Evolutionary conservation across 129 eudicot genomes (phyloP).

Genomic region (Smallanthus sonchifolius): DNA sequence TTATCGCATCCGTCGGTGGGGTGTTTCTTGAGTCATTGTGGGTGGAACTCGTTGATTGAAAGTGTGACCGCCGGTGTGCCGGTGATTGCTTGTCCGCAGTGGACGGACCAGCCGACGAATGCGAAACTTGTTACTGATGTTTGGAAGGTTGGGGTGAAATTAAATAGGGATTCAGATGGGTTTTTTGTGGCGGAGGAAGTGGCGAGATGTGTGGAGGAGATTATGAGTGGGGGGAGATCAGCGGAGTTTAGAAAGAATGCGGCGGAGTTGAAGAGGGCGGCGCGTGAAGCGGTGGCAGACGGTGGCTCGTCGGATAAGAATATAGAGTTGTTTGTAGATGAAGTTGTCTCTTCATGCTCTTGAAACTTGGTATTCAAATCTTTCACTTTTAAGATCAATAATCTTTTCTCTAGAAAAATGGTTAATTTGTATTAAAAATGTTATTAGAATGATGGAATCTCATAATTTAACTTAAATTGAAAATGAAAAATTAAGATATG

Average conservation of each 20-base stretch:
- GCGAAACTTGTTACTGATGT: constrained; percentile 42
- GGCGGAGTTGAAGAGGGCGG: constrained; percentile 30
- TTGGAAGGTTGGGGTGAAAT: constrained; percentile 34
- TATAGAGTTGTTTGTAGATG: constrained; percentile 38
- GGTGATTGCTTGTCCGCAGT: constrained; percentile 43
- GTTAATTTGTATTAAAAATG: too few relatives aligned
- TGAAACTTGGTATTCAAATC: neutral
- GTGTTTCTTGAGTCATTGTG: constrained; percentile 55
- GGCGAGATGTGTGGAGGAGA: constrained; percentile 33
- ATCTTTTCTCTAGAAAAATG: too few relatives aligned
- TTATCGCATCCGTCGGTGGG: constrained; percentile 34
- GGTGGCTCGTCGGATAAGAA: constrained; percentile 46
- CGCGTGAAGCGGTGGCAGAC: constrained; percentile 23
- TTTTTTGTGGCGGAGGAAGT: constrained; percentile 31
- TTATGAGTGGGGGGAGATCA: constrained; percentile 35
- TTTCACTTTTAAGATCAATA: too few relatives aligned
- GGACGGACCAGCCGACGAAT: constrained; percentile 55
- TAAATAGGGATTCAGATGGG: constrained; percentile 15
- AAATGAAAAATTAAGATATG: too few relatives aligned
- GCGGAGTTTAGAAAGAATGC: constrained; percentile 37
- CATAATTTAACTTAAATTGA: too few relatives aligned
- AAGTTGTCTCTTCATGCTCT: neutral
- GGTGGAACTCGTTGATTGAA: constrained; percentile 52
- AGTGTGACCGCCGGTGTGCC: constrained; percentile 43
- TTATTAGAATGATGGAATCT: too few relatives aligned